A percentile compares a stretch with the other conserved stretches of the same genome.
Conservation (phyloP, 257 asterid species). For the Nicotiana knightiana region DNA sequence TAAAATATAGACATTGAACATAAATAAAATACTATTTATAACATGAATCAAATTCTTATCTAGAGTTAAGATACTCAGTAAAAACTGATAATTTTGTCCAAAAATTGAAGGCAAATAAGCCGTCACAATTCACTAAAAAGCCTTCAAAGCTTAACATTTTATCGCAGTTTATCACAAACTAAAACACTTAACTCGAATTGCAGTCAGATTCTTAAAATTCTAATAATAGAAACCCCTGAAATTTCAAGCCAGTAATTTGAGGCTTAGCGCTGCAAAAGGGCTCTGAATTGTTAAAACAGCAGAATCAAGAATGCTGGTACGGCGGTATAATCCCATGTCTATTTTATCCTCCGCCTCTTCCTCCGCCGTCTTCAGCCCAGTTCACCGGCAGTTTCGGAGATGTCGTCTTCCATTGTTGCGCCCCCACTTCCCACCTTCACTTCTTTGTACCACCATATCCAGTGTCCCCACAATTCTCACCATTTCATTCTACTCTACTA, state of each 20-base stretch:
- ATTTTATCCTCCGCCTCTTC: constrained; percentile 9
- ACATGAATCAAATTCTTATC: background rate
- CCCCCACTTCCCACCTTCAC: constrained; percentile 14
- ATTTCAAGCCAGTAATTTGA: background rate
- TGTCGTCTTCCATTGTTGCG: constrained; percentile 7
- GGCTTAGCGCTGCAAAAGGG: background rate
- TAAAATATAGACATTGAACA: no score
- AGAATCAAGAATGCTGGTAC: constrained; percentile 28
- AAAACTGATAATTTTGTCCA: background rate
- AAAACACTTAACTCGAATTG: no score
- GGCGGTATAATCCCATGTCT: constrained; percentile 26
- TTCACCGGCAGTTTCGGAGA: constrained; percentile 21
- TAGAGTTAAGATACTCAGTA: background rate
- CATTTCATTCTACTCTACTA: background rate
- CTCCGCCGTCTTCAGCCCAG: constrained; percentile 12
- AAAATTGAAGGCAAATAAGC: background rate
- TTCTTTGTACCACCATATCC: constrained; percentile 18
- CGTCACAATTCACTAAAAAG: no score
- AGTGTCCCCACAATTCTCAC: background rate
- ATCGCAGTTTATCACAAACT: no score
- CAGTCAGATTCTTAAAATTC: background rate
- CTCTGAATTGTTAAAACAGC: background rate
- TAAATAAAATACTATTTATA: no score
- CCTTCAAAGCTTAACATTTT: no score
- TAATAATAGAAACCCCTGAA: background rate